Base-by-base conservation (phyloP, 495 filamentous ascomycete species). In the Aspergillus wentii region DNA sequence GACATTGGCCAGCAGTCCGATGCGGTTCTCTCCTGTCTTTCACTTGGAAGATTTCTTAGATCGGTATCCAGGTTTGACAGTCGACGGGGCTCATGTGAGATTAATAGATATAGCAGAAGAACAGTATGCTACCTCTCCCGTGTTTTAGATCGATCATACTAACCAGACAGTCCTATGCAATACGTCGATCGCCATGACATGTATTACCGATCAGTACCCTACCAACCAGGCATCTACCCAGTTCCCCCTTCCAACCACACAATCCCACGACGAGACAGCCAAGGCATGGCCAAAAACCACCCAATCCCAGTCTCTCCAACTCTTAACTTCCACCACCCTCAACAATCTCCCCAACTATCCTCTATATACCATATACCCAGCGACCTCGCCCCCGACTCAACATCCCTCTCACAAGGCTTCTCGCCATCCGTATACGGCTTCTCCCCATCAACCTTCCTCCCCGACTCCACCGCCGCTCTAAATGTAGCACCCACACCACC, bases 31-130 rank as follows among this genome's bases (percentile, higher is more conserved):
- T 4, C 80, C 86, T 0, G 82, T 83, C 11, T 91, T 90, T 48
- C 83, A 88, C 39, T 72, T 89, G 3, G 87, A 94, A 44, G 86
- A 89, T 47, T 94, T 94, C 56, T 82, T 90, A 50, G 85, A 90
- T 49, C 75, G 87, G 15, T 94, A 94, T 50, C 68, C 70, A 1
- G 74, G 69, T 8, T 47, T 69, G 22, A 50, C 55, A 1, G 61
- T 78, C 30, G 75, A 80, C 43, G 69, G 71, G 21, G 65, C 72
- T 1, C 72, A 80, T 49, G 62, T 78, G 10, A 61, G 67, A n/a
- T 61, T 85, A 21, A 49, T 71, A 8, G 78, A 83, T 50, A 65
- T 69, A n/a, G n/a, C n/a, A 9, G 56, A 67, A 3, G 62, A 74
- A 5, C 15, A 18, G 33, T 44, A 37, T 31, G 41, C 34, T 35